Evolutionary conservation across 352 stramenopile genomes (phyloP).

Genomic region (Blastocystis sp.): DNA sequence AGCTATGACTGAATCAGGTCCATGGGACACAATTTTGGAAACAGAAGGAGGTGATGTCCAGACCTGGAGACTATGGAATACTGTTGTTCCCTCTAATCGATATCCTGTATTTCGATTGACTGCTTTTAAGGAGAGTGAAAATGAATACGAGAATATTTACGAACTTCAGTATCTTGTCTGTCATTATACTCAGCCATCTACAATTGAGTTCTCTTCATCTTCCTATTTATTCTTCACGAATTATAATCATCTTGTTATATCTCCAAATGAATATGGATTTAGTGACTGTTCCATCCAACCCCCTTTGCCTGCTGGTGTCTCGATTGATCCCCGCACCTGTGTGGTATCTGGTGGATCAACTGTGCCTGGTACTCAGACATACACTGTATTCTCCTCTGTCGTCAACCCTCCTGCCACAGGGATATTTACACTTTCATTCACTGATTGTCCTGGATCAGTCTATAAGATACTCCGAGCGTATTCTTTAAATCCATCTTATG

Average conservation of each 20-base stretch:
- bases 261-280: background rate
- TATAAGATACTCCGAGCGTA: background rate
- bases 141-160: background rate
- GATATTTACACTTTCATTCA: background rate
- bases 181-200: no score
- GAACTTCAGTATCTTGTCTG: slow-evolving; percentile 3
- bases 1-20: no score
- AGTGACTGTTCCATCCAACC: background rate
- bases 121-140: background rate
- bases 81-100: background rate
- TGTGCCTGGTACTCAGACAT: background rate
- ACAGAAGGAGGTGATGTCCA: no score
- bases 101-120: background rate
- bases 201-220: background rate
- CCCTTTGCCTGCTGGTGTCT: background rate
- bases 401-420: background rate
- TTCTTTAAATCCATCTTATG: background rate
- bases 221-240: background rate
- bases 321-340: background rate
- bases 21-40: no score
- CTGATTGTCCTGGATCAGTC: background rate
- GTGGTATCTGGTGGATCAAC: background rate
- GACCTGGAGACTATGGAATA: no score
- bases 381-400: background rate
- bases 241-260: background rate